A percentile compares a stretch with the other conserved stretches of the same genome.
phyloP scores from a whole-genome alignment of 768 basidiomycete species.

The Tylopilus rubrobrunneus region DNA sequence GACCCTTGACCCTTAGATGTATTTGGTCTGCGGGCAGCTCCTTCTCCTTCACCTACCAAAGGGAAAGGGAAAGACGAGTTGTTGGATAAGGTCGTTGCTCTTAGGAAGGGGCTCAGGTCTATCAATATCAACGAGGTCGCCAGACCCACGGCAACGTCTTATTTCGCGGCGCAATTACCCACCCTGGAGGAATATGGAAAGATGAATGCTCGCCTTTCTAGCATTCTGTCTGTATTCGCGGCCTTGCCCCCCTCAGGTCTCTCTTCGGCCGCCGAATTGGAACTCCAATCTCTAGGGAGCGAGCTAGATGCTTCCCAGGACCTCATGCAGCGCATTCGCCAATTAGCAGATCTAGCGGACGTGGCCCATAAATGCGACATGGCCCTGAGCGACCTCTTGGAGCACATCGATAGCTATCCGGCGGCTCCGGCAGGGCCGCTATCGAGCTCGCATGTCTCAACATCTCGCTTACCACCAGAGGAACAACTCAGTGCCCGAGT shows the following conservation, averaged over 20 bases:
- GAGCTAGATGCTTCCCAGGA: conserved; percentile 54
- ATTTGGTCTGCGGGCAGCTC: conserved; percentile 45
- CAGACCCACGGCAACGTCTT: conserved; percentile 36
- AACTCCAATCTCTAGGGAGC: conserved; percentile 54
- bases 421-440: conserved; percentile 48
- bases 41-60: conserved; percentile 32
- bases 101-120: conserved; percentile 59
- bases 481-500: conserved; percentile 65
- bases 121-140: conserved; percentile 56
- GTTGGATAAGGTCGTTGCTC: conserved; percentile 45
- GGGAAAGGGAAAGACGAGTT: conserved; percentile 42
- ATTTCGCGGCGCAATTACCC: conserved; percentile 46
- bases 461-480: conserved; percentile 47
- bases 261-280: conserved; percentile 45
- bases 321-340: conserved; percentile 48
- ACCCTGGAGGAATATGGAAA: conserved; percentile 42
- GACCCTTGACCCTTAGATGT: conserved; percentile 44
- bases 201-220: conserved; percentile 45
- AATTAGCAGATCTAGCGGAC: conserved; percentile 51
- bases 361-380: conserved; percentile 58
- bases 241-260: conserved; percentile 42
- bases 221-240: conserved; percentile 43
- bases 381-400: conserved; percentile 79
- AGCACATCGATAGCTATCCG: conserved; percentile 84
- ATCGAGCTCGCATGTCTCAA: conserved; percentile 46